phyloP scores from a whole-genome alignment of 2,329 filamentous ascomycete genomes.

The Gremmenia infestans region DNA sequence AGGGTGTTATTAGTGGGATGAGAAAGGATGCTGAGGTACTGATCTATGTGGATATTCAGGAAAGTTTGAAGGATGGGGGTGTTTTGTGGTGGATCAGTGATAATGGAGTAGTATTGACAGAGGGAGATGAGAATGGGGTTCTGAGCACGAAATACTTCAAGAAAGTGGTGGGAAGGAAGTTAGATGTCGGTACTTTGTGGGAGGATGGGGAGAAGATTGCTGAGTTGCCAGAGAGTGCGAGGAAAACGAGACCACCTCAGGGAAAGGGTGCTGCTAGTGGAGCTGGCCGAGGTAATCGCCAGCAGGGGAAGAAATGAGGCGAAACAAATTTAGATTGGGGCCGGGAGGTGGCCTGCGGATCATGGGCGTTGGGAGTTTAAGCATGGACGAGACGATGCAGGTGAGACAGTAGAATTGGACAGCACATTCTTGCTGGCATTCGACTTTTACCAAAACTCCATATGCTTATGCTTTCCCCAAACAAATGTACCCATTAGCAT shows the following conservation, averaged over 20 bases:
- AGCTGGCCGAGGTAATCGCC: neutral
- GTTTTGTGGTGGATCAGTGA: slow-evolving; percentile 74
- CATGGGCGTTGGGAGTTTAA: too few relatives aligned
- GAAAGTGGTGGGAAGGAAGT: slow-evolving; percentile 59
- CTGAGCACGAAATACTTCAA: slow-evolving; percentile 65
- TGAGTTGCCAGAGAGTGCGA: slow-evolving; percentile 50
- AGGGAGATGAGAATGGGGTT: slow-evolving; percentile 54
- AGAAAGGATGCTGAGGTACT: slow-evolving; percentile 70
- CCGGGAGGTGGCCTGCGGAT: neutral
- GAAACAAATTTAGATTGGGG: neutral
- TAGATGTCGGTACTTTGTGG: slow-evolving; percentile 62
- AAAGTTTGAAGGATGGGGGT: slow-evolving; percentile 55
- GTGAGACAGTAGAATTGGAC: too few relatives aligned
- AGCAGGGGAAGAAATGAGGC: slow-evolving; percentile 2
- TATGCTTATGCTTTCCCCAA: too few relatives aligned
- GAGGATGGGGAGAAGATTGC: slow-evolving; percentile 61
- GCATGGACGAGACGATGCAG: too few relatives aligned
- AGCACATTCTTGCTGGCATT: too few relatives aligned
- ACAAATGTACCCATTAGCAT: too few relatives aligned
- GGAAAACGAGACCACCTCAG: neutral
- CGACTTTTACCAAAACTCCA: too few relatives aligned
- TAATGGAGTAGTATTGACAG: slow-evolving; percentile 69
- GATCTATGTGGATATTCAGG: slow-evolving; percentile 68
- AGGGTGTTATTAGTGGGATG: slow-evolving; percentile 71
- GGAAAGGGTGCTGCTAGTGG: neutral